Conservation (phyloP, 2,329 filamentous ascomycete genomes). For the Neocatenulostroma microsporum region DNA sequence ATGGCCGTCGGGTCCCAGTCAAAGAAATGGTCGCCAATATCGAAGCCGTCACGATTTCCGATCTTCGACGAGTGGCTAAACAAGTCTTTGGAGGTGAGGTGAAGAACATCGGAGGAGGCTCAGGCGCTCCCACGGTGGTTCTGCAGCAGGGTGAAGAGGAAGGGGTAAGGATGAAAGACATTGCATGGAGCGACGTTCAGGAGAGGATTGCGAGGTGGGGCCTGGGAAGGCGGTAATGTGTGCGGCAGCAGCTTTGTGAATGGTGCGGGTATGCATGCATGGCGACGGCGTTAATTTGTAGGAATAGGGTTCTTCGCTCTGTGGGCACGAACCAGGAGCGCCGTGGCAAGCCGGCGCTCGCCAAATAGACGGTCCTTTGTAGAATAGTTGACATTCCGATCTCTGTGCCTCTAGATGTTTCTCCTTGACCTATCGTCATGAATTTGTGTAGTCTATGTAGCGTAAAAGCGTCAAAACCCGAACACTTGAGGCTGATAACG, state of each 20-base stretch:
- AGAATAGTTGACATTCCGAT: too few species aligned
- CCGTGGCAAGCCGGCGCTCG: too few species aligned
- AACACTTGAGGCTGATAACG: too few species aligned
- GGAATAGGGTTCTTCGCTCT: too few species aligned
- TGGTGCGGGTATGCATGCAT: not conserved
- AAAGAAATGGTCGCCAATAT: slow-evolving; percentile 89
- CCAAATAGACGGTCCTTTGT: too few species aligned
- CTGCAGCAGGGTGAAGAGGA: slow-evolving; percentile 80
- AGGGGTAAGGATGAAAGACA: slow-evolving; percentile 57
- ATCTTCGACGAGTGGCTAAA: slow-evolving; percentile 73
- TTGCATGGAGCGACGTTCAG: slow-evolving; percentile 86
- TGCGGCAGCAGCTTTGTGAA: too few species aligned
- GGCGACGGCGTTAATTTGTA: not conserved
- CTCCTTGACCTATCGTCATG: too few species aligned
- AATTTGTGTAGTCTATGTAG: too few species aligned
- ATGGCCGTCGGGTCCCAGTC: slow-evolving; percentile 84
- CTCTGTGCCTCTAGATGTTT: too few species aligned
- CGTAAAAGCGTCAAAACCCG: too few species aligned
- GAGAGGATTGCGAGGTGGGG: slow-evolving; percentile 77
- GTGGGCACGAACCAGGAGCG: too few species aligned
- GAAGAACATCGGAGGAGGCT: slow-evolving; percentile 66
- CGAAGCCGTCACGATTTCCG: slow-evolving; percentile 67
- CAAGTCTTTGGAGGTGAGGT: slow-evolving; percentile 71
- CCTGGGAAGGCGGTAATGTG: slow-evolving; percentile 59
- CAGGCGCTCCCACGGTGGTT: slow-evolving; percentile 86